Evolutionary conservation across 768 basidiomycete genomes (phyloP).

Genomic region (Xerocomellus intermedius): DNA sequence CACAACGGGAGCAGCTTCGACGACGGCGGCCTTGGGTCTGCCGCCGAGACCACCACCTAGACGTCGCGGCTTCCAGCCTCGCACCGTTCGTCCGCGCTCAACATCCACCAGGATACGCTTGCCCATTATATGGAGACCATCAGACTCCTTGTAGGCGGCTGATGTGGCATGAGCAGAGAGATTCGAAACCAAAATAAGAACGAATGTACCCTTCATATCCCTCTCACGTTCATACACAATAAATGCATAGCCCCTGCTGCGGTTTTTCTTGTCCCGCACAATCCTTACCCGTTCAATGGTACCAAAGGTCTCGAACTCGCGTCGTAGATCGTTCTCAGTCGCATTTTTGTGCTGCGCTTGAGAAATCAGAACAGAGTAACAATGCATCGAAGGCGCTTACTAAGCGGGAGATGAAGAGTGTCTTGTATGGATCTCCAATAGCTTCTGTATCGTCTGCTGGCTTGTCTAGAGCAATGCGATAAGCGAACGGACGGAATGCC

Average conservation of each 20-base stretch:
- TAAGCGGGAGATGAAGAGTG: slow-evolving; percentile 91
- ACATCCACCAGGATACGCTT: slow-evolving; percentile 97
- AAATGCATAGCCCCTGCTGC: slow-evolving; percentile 92
- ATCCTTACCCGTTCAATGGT: slow-evolving; percentile 93
- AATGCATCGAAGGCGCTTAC: slow-evolving; percentile 40
- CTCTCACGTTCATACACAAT: slow-evolving; percentile 97
- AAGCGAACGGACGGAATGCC: slow-evolving; percentile 2
- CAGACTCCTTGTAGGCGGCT: slow-evolving; percentile 99
- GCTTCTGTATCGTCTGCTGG: slow-evolving; percentile 90
- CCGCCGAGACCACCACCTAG: slow-evolving; percentile 99
- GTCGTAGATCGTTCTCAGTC: slow-evolving; percentile 86
- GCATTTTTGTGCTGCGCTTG: slow-evolving; percentile 78
- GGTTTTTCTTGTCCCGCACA: slow-evolving; percentile 86
- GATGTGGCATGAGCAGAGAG: slow-evolving; percentile 19
- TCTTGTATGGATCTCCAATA: slow-evolving; percentile 96
- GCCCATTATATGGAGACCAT: slow-evolving; percentile 93
- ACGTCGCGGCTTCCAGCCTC: slow-evolving; percentile 97
- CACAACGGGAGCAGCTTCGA: slow-evolving; percentile 39
- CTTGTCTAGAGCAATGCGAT: slow-evolving; percentile 60
- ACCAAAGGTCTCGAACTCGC: slow-evolving; percentile 95
- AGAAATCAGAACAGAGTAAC: slow-evolving; percentile 14
- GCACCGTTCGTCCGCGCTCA: slow-evolving; percentile 95
- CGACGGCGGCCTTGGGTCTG: slow-evolving; percentile 69
- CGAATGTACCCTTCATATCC: slow-evolving; percentile 90
- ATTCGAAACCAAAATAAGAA: slow-evolving; percentile 11